A percentile compares a stretch with the other conserved stretches of the same genome.
These are phyloP conservation scores for Thraustochytrium striatum DNA, from an alignment of 352 stramenopile genomes.

Conservation along the genomic window DNA sequence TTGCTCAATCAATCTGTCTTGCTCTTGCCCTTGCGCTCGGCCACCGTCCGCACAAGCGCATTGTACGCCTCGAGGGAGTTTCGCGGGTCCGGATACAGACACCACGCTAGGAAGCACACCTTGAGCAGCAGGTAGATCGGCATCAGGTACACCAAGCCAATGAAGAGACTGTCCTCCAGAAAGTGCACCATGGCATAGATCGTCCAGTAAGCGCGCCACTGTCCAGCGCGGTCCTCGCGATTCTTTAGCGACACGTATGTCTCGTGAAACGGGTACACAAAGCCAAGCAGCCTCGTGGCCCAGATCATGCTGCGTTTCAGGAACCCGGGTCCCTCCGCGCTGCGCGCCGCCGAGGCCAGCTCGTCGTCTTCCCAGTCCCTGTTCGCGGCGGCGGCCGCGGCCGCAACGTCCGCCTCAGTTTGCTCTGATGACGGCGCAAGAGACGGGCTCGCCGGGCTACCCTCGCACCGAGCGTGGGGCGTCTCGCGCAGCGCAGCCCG, in stretches of 20 bases:
- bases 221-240: background rate
- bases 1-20: too few species aligned
- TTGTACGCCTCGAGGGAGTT: constrained; percentile 30
- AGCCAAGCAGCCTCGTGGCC: constrained; percentile 19
- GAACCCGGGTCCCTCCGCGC: background rate
- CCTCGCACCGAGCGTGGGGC: too few species aligned
- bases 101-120: constrained; percentile 15
- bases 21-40: too few species aligned
- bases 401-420: too few species aligned
- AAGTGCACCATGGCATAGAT: constrained; percentile 34
- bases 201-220: constrained; percentile 39
- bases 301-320: constrained; percentile 21
- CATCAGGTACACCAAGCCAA: constrained; percentile 14
- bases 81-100: constrained; percentile 4
- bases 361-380: background rate
- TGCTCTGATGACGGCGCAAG: too few species aligned
- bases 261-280: constrained; percentile 38
- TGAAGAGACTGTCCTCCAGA: constrained; percentile 29
- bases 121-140: constrained; percentile 1
- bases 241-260: background rate
- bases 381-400: too few species aligned
- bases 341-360: background rate
- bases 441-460: too few species aligned
- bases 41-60: too few species aligned
- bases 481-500: too few species aligned